Evolutionary conservation across 768 basidiomycete genomes (phyloP).

Genomic region (Rhodotorula diobovata): DNA sequence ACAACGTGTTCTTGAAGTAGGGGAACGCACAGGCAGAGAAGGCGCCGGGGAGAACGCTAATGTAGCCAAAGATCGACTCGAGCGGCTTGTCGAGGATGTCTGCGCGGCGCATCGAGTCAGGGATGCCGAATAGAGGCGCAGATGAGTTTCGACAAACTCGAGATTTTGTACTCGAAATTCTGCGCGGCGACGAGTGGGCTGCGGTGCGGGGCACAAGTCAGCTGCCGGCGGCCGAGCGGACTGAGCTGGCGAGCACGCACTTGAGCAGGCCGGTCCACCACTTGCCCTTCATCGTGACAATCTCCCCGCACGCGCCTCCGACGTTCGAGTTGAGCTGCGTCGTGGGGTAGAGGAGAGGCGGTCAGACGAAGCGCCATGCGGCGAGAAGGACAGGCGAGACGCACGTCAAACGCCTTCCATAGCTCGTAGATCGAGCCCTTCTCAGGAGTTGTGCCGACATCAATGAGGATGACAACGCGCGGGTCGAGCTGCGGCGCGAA

Average conservation of each 20-base stretch:
- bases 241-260: neutral
- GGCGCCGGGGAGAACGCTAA: slow-evolving; percentile 71
- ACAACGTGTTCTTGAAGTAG: neutral
- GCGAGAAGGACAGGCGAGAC: neutral
- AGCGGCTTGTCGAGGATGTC: slow-evolving; percentile 94
- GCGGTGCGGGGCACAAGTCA: neutral
- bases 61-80: slow-evolving; percentile 59
- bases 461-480: slow-evolving; percentile 69
- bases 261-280: slow-evolving; percentile 59
- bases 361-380: neutral
- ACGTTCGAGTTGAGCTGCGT: slow-evolving; percentile 56
- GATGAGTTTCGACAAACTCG: slow-evolving; percentile 41
- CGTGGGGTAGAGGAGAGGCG: no score
- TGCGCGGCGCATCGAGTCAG: slow-evolving; percentile 43
- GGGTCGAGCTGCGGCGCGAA: slow-evolving; percentile 79
- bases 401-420: slow-evolving; percentile 41
- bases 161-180: slow-evolving; percentile 94
- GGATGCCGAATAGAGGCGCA: neutral
- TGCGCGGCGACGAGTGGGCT: slow-evolving; percentile 64
- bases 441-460: slow-evolving; percentile 82
- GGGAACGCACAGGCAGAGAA: slow-evolving; percentile 80
- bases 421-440: slow-evolving; percentile 38
- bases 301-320: slow-evolving; percentile 70
- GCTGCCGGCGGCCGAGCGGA: slow-evolving; percentile 57
- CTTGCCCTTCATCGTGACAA: slow-evolving; percentile 69